These are phyloP conservation scores for Fusarium sp. DNA, from an alignment of 2,329 filamentous ascomycete species.

Conservation along the genomic window DNA sequence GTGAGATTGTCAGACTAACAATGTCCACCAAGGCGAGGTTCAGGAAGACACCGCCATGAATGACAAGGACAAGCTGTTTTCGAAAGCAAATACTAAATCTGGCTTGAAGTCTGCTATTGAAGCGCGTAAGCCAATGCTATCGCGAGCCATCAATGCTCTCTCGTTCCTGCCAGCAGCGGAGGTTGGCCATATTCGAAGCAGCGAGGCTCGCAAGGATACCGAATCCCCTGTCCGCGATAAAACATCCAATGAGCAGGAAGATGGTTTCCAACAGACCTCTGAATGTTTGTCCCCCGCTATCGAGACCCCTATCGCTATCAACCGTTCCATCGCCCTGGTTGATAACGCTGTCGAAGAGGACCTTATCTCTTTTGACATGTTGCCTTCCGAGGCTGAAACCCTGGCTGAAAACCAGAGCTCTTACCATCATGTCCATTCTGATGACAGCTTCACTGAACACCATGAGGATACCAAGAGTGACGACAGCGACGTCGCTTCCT, in stretches of 20 bases:
- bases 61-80: no score
- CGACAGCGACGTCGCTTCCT: no score
- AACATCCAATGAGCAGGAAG: neutral
- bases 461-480: no score
- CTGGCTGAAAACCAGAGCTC: no score
- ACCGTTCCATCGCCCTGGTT: no score
- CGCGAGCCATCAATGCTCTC: neutral
- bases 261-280: neutral
- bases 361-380: conserved; percentile 4
- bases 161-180: neutral
- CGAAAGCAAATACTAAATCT: no score
- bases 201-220: neutral
- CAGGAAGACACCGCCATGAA: no score
- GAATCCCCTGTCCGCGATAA: neutral
- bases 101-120: neutral
- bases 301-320: neutral
- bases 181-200: neutral
- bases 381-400: neutral
- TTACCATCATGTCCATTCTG: neutral
- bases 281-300: no score
- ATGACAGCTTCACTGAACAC: neutral
- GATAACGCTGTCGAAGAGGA: neutral
- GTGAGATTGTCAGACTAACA: no score
- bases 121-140: neutral
- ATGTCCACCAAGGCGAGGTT: no score